Evolutionary conservation across 371 early-diverging fungal species (phyloP).

Genomic region (Lichtheimia hyalospora): DNA sequence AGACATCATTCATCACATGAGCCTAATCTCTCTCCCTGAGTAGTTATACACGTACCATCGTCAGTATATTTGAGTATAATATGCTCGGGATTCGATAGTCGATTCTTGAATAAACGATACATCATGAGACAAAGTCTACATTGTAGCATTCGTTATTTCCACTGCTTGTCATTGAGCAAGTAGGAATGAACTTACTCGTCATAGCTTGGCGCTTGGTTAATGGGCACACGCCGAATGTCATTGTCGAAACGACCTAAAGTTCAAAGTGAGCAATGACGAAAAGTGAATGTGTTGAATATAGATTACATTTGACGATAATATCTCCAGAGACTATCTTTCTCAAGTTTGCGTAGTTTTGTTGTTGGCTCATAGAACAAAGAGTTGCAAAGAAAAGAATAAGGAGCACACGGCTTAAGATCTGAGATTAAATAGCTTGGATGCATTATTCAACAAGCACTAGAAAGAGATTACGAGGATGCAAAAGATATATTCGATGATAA

Average conservation of each 20-base stretch:
- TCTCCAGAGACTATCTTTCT: constrained; percentile 49
- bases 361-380: background rate
- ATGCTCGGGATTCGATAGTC: constrained; percentile 46
- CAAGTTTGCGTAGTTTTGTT: constrained; percentile 34
- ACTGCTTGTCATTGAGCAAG: no score
- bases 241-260: constrained; percentile 31
- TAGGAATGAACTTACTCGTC: constrained; percentile 39
- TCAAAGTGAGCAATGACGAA: background rate
- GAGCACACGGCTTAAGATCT: background rate
- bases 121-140: constrained; percentile 55
- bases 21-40: no score
- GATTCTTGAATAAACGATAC: constrained; percentile 48
- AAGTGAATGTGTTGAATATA: background rate
- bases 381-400: background rate
- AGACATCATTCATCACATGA: background rate
- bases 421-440: no score
- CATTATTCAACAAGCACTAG: no score
- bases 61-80: constrained; percentile 54
- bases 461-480: no score
- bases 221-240: constrained; percentile 52
- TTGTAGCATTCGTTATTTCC: background rate
- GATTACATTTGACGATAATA: constrained; percentile 44
- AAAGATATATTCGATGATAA: no score
- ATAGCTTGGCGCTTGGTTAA: constrained; percentile 55
- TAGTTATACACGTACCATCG: constrained; percentile 32